Base-by-base conservation (phyloP, 179 eudicot genomes). In the Pouteria campechiana region DNA sequence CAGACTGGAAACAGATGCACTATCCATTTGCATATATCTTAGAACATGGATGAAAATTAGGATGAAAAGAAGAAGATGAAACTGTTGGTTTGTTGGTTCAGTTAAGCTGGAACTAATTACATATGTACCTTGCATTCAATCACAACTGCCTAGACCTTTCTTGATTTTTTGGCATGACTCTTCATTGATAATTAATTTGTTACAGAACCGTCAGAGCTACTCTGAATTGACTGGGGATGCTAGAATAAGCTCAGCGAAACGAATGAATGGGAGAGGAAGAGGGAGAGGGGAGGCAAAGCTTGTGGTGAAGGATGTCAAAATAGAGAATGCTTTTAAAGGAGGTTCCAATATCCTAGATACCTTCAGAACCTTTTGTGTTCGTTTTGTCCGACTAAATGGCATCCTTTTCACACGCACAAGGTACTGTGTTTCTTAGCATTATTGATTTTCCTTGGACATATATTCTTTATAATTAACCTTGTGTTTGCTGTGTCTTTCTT, bases 381-480 rank as follows among this genome's bases (percentile, higher is more conserved):
- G 80, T 28, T 87, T 83, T 76, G 65, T 87, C 41, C 72, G 99
- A 42, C 61, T 87, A 17, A 83, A 82, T 74, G 96, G 99, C 53
- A 75, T 92, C 59, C 72, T 87, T 56, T 92, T 92, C 49, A 78
- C 99, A 2, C 85, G 94, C 50, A 92, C 96, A 46, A 92, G 99
- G 99, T 92, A 78, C 42, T 17, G 13, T 27, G 23, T 27, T 19
- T 44, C 56, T 3, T 2, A 3, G n/a, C 15, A 30, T 38, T 32
- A 39, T 5, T 37, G 4, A 17, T 41, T 12, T 48, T 25, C 30
- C 19, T 40, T 36, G 32, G 19, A 1, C 12, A 18, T 31, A 3
- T 16, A n/a, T 10, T 31, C 17, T 1, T 9, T 12, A n/a, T n/a
- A 6, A 37, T 40, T 55, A 39, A 57, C 37, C 23, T 37, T 33